phyloP scores from a whole-genome alignment of 2,329 filamentous ascomycete genomes.

The Trichoderma sp. region DNA sequence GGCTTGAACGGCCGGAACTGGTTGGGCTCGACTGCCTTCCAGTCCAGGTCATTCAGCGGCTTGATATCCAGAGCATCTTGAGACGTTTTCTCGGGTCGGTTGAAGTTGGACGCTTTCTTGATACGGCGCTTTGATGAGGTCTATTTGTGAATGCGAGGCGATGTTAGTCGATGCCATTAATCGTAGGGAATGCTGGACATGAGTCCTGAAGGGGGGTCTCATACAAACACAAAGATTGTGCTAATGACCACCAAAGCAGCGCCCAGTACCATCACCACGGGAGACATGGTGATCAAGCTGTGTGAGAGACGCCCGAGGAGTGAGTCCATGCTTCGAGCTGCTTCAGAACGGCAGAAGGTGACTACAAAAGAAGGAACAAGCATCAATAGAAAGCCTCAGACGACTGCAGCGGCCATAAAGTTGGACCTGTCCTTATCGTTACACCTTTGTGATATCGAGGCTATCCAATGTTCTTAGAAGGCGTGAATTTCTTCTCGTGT shows the following conservation, averaged over 20 bases:
- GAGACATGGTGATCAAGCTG: background rate
- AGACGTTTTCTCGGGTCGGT: background rate
- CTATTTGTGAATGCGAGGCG: background rate
- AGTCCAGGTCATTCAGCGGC: conserved; percentile 43
- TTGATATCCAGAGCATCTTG: conserved; percentile 29
- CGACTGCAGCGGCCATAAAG: background rate
- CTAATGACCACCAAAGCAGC: background rate
- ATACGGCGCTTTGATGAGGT: background rate
- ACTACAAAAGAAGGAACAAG: too few species aligned
- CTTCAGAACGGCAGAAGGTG: background rate
- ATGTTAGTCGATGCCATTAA: background rate
- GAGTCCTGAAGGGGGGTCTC: background rate
- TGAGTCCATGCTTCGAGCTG: conserved; percentile 1
- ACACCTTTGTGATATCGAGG: background rate
- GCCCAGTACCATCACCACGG: background rate
- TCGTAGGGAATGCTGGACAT: background rate
- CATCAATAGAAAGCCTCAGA: background rate
- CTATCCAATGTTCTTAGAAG: background rate
- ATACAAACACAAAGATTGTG: conserved; percentile 3
- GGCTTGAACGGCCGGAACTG: conserved; percentile 54
- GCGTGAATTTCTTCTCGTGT: background rate
- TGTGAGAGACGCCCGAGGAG: background rate
- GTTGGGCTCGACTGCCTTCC: conserved; percentile 43
- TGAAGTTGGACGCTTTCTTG: too few species aligned
- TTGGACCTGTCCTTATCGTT: background rate